Conservation (phyloP, 2,329 filamentous ascomycete genomes). For the Arthrobotrys megalospora region DNA sequence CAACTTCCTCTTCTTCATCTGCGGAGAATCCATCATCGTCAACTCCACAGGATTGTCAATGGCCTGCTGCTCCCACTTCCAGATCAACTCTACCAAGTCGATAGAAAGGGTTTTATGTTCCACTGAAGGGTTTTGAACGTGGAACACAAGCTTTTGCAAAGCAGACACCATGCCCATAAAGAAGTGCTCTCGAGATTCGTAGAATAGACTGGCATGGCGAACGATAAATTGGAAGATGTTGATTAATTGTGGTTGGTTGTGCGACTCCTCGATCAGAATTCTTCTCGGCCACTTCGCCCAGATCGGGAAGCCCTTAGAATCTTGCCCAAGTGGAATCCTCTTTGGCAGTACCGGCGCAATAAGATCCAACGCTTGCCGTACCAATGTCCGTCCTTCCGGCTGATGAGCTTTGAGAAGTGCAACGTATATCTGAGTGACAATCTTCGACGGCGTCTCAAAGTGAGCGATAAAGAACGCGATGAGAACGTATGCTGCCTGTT, state of each 20-base stretch:
- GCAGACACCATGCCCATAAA: constrained; percentile 89
- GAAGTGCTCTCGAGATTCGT: constrained; percentile 93
- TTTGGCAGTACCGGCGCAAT: constrained; percentile 95
- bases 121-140: constrained; percentile 84
- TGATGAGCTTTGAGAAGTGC: constrained; percentile 92
- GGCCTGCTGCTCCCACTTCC: constrained; percentile 93
- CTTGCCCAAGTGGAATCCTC: constrained; percentile 77
- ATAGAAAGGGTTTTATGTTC: constrained; percentile 93
- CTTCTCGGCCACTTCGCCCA: constrained; percentile 93
- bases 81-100: constrained; percentile 90
- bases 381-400: constrained; percentile 90
- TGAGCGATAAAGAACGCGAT: constrained; percentile 98
- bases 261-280: constrained; percentile 92
- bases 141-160: constrained; percentile 84
- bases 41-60: constrained; percentile 67
- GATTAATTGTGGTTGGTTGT: constrained; percentile 94
- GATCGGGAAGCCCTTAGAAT: constrained; percentile 80
- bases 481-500: constrained; percentile 96
- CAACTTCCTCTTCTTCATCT: constrained; percentile 81
- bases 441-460: constrained; percentile 96
- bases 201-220: constrained; percentile 91
- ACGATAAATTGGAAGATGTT: constrained; percentile 98
- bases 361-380: constrained; percentile 93
- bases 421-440: constrained; percentile 94
- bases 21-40: constrained; percentile 77